Evolutionary conservation across 345 rosid genomes (phyloP), one percentile per base, ranked within the genome.

Genomic region (Citrus maxima): DNA sequence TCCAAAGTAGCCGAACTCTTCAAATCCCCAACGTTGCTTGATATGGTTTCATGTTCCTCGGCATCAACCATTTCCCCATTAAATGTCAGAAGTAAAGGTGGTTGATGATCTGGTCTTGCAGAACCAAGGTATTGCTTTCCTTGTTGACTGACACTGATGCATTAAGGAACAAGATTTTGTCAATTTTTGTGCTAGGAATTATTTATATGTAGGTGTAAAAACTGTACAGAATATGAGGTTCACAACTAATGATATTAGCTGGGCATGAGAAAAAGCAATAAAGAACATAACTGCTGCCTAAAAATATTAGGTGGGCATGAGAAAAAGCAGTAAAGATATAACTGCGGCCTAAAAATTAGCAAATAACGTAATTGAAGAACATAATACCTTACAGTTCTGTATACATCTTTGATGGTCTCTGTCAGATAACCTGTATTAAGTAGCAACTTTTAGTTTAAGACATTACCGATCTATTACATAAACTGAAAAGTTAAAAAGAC

Each of bases 71-170:
- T 67, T 74, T 83, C 85, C 68, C 34, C 32, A 5, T 77, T 82
- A 56, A 85, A 34, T 49, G 86, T 81, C 77, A 87, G 80, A 72
- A 83, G 12, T 46, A 87, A 62, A 10, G 82, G 82, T 60, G 87
- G 87, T 56, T 83, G 88, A 76, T 85, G 63, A 83, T 87, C 87
- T 40, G 85, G 78, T 46, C 73, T 73, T 27, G 90, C 82, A 72
- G 87, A 81, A 60, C 54, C 70, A 74, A 87, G 84, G 77, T 74
- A 83, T 63, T 82, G 78, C 80, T 67, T 69, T 60, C 87, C 90
- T 73, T 76, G 82, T 6, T 55, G 73, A 80, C 86, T 70, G 24
- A 87, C 77, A 64, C 88, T 85, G 83, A 81, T 69, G 69, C 81
- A 82, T 72, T 46, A 37, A 42, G 62, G 28, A 67, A 73, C 18